phyloP scores from a whole-genome alignment of 768 basidiomycete species.

The Lentinula lateritia region DNA sequence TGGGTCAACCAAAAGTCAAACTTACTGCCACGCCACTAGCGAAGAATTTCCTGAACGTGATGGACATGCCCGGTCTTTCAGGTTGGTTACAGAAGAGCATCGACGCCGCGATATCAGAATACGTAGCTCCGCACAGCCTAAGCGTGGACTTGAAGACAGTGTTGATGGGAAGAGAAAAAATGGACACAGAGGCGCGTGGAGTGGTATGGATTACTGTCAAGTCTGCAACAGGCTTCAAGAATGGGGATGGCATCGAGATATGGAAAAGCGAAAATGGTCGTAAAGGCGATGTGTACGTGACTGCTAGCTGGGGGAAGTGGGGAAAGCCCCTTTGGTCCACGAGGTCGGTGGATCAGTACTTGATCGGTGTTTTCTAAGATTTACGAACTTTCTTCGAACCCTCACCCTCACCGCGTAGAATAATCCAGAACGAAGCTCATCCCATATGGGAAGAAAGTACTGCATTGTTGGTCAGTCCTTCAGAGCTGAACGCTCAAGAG shows the following conservation, averaged over 20 bases:
- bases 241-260: slow-evolving; percentile 30
- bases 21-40: slow-evolving; percentile 62
- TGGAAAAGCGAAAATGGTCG: slow-evolving; percentile 22
- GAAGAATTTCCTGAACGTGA: slow-evolving; percentile 63
- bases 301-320: slow-evolving; percentile 58
- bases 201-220: slow-evolving; percentile 63
- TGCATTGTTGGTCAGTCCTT: slow-evolving; percentile 52
- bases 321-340: slow-evolving; percentile 68
- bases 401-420: slow-evolving; percentile 24
- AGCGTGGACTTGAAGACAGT: slow-evolving; percentile 64
- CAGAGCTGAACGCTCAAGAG: slow-evolving; percentile 66
- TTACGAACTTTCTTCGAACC: not conserved
- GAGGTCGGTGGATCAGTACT: slow-evolving; percentile 23
- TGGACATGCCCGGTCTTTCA: slow-evolving; percentile 69
- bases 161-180: slow-evolving; percentile 51
- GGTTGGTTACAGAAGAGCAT: slow-evolving; percentile 65
- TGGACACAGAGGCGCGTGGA: slow-evolving; percentile 63
- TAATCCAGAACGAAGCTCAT: slow-evolving; percentile 55
- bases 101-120: slow-evolving; percentile 52
- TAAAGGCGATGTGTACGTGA: slow-evolving; percentile 52
- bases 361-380: not conserved
- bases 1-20: slow-evolving; percentile 64
- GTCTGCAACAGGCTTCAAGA: slow-evolving; percentile 46
- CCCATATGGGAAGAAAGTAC: slow-evolving; percentile 71
- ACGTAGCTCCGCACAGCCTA: slow-evolving; percentile 68